These are phyloP conservation scores for Pinus tabuliformis DNA, from an alignment of 75 land plant species.

Conservation along the genomic window DNA sequence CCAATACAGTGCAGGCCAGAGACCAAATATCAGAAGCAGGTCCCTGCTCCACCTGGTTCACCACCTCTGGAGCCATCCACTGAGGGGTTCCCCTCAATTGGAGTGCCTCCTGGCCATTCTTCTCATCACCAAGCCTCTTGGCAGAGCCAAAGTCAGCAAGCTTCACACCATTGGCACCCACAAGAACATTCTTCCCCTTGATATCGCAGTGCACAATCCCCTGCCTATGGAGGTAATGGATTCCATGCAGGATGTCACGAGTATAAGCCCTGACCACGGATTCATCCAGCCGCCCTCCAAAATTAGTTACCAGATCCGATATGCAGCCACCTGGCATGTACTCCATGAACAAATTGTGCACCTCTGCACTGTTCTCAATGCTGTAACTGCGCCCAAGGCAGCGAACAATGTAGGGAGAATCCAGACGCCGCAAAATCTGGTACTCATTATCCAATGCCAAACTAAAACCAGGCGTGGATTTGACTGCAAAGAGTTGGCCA, in stretches of 20 bases:
- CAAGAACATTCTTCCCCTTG: slow-evolving; percentile 48
- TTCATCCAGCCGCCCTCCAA: slow-evolving; percentile 41
- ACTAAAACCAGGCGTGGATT: no score
- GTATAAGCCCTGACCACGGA: slow-evolving; percentile 23
- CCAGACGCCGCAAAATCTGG: no score
- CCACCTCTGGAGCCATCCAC: slow-evolving; percentile 54
- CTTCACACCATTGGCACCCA: slow-evolving; percentile 36
- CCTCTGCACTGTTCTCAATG: slow-evolving; percentile 6
- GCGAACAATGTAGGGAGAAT: no score
- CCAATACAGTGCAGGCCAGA: slow-evolving; percentile 58
- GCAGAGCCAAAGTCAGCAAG: slow-evolving; percentile 51
- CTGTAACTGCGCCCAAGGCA: no score
- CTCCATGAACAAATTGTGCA: slow-evolving; percentile 50
- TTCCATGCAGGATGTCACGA: slow-evolving; percentile 29
- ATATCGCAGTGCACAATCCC: slow-evolving; percentile 59
- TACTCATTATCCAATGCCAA: no score
- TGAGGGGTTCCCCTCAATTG: slow-evolving; percentile 28
- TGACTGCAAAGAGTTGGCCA: no score
- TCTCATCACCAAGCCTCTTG: slow-evolving; percentile 7
- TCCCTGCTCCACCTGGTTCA: slow-evolving; percentile 39
- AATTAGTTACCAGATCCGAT: slow-evolving; percentile 4
- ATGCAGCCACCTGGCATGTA: slow-evolving; percentile 68
- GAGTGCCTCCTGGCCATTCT: neutral
- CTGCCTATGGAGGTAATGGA: slow-evolving; percentile 26
- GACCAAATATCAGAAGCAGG: slow-evolving; percentile 50